Base-by-base conservation (phyloP, 306 rosid species). In the Vicia faba region DNA sequence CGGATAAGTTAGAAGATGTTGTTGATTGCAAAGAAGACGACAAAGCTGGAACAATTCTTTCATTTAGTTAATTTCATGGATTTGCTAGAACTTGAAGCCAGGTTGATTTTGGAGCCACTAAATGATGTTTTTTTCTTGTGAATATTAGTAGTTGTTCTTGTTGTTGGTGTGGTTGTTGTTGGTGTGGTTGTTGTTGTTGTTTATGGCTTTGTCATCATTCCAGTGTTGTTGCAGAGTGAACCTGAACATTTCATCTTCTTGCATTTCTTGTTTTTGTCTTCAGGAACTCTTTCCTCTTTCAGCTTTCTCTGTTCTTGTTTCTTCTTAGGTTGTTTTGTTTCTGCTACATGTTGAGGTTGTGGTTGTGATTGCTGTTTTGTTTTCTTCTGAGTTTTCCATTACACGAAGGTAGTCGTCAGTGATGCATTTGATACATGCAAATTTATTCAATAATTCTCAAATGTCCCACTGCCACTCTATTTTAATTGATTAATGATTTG, bases 181-280 rank as follows among this genome's bases (percentile, higher is more conserved):
- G 56, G 0, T 3, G 28, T 9, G 9, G 29, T 8, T 48, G 55
- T 48, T 16, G 81, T 68, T 69, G 75, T 84, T 18, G 81, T 69
- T 69, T 87, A 96, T 10, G 92, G 91, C 74, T 88, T 83, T 49
- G 89, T 85, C 76, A 76, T 80, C 72, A 93, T 80, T 77, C 84
- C 88, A 2, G 99, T 86, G 95, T 90, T 93, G 75, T 80, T 89
- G 56, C 97, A 88, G 9, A 93, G 77, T 0, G 95, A 93, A 11
- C 96, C 95, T 12, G 99, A 93, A 71, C 97, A 93, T 71, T 81
- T 93, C 95, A 90, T 79, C 72, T 93, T 93, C 98, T 89, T 93
- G 83, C 72, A 40, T 64, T 89, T 92, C 83, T 87, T 93, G 69
- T 69, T 63, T 71, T 49, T 79, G 33, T 87, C 91, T 68, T 90